Evolutionary conservation across 2,329 filamentous ascomycete species (phyloP), one percentile per base, ranked within the genome.

Genomic region (Fusarium floridanum): DNA sequence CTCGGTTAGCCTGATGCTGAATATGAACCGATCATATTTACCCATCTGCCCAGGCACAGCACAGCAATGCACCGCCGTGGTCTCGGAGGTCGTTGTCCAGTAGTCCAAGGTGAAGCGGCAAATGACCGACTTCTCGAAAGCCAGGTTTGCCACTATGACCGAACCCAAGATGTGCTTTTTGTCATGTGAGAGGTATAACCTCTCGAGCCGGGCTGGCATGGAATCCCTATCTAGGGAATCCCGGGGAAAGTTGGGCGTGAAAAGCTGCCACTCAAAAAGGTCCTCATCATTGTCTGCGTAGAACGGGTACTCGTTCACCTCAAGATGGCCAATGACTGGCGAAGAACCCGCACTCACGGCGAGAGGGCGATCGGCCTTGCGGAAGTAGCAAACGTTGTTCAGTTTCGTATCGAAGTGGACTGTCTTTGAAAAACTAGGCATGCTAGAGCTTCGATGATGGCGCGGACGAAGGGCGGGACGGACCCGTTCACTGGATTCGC

Each of bases 41-140:
- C 20, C 20, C 36, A 41, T 60, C 14, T 11, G 56, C 11, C 34
- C 56, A 2, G 56, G 56, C 22, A 60, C 34, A 34, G 32, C n/a
- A 27, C 24, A 39, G 20, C 32, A 36, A 34, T 60, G 36, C 10
- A 36, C 32, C 2, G 56, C 56, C 20, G 20, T 36, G 11, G 32
- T 39, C 22, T 60, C 32, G 22, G 56, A 60, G n/a, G 36, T 37
- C 34, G 56, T 60, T 24, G 34, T 39, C 56, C 56, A 60, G 36
- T 37, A 37, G 36, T 60, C 56, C 34, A 60, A 27, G n/a, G 56
- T 60, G 20, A 60, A 60, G 11, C 29, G 34, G 56, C 56, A 60
- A 39, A 39, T 39, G 20, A 60, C 56, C 17, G 56, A 60, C 34
- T 60, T 37, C 34, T 60, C 29, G 9, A 20, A 36, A 17, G 56